A percentile compares a stretch with the other conserved stretches of the same genome.
Conservation (phyloP, 768 basidiomycete genomes). For the Hygrophorus russula region DNA sequence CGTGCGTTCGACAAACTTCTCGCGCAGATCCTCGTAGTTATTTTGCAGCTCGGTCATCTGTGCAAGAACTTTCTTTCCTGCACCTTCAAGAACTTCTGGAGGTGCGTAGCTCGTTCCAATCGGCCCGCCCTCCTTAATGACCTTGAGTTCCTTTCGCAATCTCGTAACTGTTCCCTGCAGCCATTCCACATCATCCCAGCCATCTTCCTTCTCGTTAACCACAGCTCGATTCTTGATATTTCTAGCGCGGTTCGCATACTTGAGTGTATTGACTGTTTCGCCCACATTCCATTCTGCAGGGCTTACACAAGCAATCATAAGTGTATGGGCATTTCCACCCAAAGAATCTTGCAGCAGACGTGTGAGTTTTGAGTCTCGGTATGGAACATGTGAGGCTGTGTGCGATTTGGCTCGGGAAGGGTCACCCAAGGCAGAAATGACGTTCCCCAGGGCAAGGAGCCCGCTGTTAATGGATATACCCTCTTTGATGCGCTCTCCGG, state of each 20-base stretch:
- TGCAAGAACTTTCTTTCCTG: constrained; percentile 65
- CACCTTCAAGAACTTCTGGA: constrained; percentile 38
- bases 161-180: constrained; percentile 79
- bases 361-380: constrained; percentile 97
- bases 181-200: constrained; percentile 99
- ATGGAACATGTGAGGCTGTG: constrained; percentile 85
- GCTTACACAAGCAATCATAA: constrained; percentile 98
- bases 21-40: constrained; percentile 76
- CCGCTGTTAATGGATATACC: constrained; percentile 99
- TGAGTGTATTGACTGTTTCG: constrained; percentile 91
- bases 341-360: constrained; percentile 93
- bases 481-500: constrained; percentile 94
- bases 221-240: constrained; percentile 95
- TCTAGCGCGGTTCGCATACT: constrained; percentile 93
- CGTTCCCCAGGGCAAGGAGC: constrained; percentile 91
- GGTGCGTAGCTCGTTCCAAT: constrained; percentile 18
- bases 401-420: constrained; percentile 78
- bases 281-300: constrained; percentile 91
- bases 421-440: constrained; percentile 95
- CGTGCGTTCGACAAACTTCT: constrained; percentile 79
- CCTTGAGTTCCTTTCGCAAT: constrained; percentile 79
- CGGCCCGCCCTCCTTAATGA: constrained; percentile 57
- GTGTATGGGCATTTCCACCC: constrained; percentile 93
- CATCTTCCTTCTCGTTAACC: constrained; percentile 90
- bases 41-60: constrained; percentile 79